These are phyloP conservation scores for Saccharomyces hybrid DNA, from an alignment of 1,139 yeast species.

Conservation along the genomic window DNA sequence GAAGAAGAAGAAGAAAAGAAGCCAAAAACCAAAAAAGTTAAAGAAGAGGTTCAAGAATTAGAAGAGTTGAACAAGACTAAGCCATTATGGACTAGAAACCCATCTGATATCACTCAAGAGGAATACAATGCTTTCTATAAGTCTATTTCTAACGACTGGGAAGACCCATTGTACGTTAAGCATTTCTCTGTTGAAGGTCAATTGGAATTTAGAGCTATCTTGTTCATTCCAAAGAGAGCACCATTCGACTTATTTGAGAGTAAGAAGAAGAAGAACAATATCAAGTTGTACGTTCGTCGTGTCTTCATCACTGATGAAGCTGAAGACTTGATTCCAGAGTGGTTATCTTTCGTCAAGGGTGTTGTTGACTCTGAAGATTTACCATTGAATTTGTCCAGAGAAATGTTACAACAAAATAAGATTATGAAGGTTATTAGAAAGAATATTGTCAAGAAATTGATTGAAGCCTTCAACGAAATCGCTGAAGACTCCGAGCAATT, in stretches of 20 bases:
- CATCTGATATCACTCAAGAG: conserved; percentile 94
- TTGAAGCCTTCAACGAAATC: conserved; percentile 97
- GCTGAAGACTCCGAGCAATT: conserved; percentile 99
- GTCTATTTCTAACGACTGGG: conserved; percentile 99
- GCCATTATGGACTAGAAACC: conserved; percentile 99
- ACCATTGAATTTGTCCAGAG: conserved; percentile 99
- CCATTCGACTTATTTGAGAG: conserved; percentile 96
- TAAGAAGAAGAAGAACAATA: conserved; percentile 98
- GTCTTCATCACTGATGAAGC: conserved; percentile 99
- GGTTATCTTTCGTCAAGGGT: conserved; percentile 97
- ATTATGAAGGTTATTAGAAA: conserved; percentile 98
- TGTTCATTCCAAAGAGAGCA: conserved; percentile 98
- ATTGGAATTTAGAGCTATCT: conserved; percentile 96
- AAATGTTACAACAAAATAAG: conserved; percentile 99
- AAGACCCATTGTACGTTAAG: conserved; percentile 98
- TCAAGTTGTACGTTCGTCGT: conserved; percentile 98
- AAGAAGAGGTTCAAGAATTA: conserved; percentile 78
- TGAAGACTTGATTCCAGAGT: conserved; percentile 98
- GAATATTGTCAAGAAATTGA: conserved; percentile 97
- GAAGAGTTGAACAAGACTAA: conserved; percentile 99
- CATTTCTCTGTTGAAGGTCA: conserved; percentile 99
- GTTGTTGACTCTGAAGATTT: conserved; percentile 99
- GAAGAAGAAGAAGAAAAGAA: conserved; percentile 56
- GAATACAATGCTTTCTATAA: conserved; percentile 99
- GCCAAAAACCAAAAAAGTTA: conserved; percentile 70